Conservation (phyloP, 1,284 basidiomycete species). For the Cystobasidium sp. region DNA sequence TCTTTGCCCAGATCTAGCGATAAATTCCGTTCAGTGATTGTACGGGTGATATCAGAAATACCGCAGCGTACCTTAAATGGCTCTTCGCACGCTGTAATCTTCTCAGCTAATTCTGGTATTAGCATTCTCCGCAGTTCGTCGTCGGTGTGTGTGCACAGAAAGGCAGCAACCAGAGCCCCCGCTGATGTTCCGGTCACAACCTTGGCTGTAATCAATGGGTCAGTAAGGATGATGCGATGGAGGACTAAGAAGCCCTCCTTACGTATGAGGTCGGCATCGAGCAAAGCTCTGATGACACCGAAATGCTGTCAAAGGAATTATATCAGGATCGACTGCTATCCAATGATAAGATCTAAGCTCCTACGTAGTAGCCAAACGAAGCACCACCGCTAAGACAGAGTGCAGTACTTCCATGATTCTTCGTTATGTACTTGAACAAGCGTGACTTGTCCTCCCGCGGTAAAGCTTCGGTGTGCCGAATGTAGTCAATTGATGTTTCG, state of each 20-base stretch:
- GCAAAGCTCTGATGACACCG: slow-evolving; percentile 87
- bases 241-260: slow-evolving; percentile 87
- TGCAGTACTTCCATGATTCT: slow-evolving; percentile 85
- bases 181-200: slow-evolving; percentile 37
- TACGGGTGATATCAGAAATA: too few species aligned
- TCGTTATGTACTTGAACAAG: slow-evolving; percentile 88
- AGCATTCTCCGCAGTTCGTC: slow-evolving; percentile 79
- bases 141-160: slow-evolving; percentile 86
- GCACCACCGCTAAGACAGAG: slow-evolving; percentile 93
- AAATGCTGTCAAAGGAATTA: too few species aligned
- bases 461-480: slow-evolving; percentile 68
- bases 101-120: slow-evolving; percentile 77
- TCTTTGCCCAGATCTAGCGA: slow-evolving; percentile 80
- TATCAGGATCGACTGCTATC: too few species aligned
- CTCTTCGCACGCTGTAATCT: slow-evolving; percentile 90
- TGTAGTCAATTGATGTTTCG: slow-evolving; percentile 64
- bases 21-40: too few species aligned
- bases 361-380: slow-evolving; percentile 82
- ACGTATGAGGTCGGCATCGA: slow-evolving; percentile 85
- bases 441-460: slow-evolving; percentile 84
- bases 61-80: slow-evolving; percentile 48
- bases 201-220: background rate
- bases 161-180: slow-evolving; percentile 60
- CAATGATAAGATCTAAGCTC: too few species aligned
- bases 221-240: slow-evolving; percentile 74